Evolutionary conservation across 2,329 filamentous ascomycete species (phyloP).

Genomic region (Zasmidium cellare): DNA sequence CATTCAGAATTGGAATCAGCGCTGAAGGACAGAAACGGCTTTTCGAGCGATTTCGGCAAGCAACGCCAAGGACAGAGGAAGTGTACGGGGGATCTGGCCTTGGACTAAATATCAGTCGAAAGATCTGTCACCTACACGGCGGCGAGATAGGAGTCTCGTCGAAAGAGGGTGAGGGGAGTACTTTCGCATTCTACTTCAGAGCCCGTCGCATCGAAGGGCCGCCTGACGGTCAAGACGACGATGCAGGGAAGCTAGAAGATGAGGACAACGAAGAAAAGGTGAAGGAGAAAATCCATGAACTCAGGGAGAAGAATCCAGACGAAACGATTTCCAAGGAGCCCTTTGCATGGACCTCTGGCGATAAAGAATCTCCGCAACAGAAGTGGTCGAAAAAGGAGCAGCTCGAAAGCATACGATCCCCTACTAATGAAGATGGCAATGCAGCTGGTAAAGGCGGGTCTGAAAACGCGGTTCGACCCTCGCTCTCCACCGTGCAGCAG

Average conservation of each 20-base stretch:
- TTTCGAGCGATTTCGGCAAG: conserved; percentile 45
- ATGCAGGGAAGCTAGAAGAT: not conserved
- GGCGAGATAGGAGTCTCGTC: conserved; percentile 49
- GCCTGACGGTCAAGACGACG: not conserved
- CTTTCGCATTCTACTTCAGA: conserved; percentile 47
- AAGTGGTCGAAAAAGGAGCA: not conserved
- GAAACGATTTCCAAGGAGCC: conserved; percentile 11
- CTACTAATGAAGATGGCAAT: not conserved
- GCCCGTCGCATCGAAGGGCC: conserved; percentile 16
- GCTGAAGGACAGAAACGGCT: conserved; percentile 41
- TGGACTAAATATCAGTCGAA: conserved; percentile 48
- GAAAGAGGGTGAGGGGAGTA: conserved; percentile 37
- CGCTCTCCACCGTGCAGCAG: conserved; percentile 1
- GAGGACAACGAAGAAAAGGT: conserved; percentile 10
- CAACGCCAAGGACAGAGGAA: conserved; percentile 33
- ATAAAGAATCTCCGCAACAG: not conserved
- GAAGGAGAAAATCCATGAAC: conserved; percentile 11
- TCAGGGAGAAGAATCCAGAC: conserved; percentile 7
- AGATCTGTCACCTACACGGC: conserved; percentile 45
- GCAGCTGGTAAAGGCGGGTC: not conserved
- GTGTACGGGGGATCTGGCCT: conserved; percentile 48
- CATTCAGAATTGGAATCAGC: conserved; percentile 41
- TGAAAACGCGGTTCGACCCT: not conserved
- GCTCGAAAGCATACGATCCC: not conserved
- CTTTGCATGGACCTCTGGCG: conserved; percentile 12